phyloP scores from a whole-genome alignment of 331 rosid genomes.

The Ulmus americana region DNA sequence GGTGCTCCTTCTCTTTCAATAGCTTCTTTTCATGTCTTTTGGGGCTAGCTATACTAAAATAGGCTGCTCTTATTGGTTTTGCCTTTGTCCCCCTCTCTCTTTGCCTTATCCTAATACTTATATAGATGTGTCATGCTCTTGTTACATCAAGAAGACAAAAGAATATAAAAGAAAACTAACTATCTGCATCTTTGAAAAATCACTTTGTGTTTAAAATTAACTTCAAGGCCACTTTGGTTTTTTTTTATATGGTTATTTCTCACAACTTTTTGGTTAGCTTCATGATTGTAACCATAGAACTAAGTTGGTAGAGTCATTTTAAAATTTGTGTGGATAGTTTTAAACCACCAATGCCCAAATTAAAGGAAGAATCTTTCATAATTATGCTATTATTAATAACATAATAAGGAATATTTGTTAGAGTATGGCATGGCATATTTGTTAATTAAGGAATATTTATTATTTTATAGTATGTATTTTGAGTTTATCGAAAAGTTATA shows the following conservation, averaged over 20 bases:
- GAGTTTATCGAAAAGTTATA: no score
- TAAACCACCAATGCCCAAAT: background rate
- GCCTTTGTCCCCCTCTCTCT: background rate
- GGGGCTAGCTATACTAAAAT: background rate
- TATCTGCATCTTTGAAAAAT: constrained; percentile 5
- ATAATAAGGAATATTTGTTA: no score
- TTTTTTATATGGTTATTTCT: constrained; percentile 5
- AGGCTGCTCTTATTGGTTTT: background rate
- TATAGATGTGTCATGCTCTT: constrained; percentile 4
- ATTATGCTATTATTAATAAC: background rate
- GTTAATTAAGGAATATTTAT: no score
- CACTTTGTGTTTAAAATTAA: constrained; percentile 1
- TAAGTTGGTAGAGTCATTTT: constrained; percentile 9
- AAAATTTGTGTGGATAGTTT: constrained; percentile 1
- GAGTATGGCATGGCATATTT: no score
- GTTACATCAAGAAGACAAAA: constrained; percentile 16
- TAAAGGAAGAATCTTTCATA: constrained; percentile 7
- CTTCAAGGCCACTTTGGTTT: background rate
- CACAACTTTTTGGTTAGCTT: constrained; percentile 21
- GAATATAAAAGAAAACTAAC: background rate
- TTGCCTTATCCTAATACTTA: background rate
- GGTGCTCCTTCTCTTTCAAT: constrained; percentile 14
- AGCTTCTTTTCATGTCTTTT: background rate
- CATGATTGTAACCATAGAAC: constrained; percentile 22
- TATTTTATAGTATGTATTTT: no score